phyloP scores from a whole-genome alignment of 192 early-diverging fungal genomes.

The Neocallimastix lanati region DNA sequence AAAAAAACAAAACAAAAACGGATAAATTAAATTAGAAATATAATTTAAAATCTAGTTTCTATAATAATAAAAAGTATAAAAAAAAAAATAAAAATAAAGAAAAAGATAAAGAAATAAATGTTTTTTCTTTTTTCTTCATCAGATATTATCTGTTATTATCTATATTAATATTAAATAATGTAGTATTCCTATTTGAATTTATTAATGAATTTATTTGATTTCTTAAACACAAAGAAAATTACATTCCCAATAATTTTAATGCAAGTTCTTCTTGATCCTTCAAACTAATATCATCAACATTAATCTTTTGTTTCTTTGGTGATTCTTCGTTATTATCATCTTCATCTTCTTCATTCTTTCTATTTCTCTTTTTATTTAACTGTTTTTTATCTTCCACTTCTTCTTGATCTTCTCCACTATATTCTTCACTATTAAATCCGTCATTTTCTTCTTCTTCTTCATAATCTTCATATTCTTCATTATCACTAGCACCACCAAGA shows the following conservation, averaged over 20 bases:
- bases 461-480: slow-evolving; percentile 4
- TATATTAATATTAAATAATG: too few species aligned
- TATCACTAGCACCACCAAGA: slow-evolving; percentile 1
- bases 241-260: slow-evolving; percentile 42
- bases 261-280: slow-evolving; percentile 42
- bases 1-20: too few species aligned
- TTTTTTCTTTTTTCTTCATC: too few species aligned
- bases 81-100: too few species aligned
- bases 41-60: too few species aligned
- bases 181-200: too few species aligned
- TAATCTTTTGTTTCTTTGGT: slow-evolving; percentile 2
- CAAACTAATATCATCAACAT: slow-evolving; percentile 7
- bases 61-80: too few species aligned
- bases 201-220: too few species aligned
- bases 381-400: background rate
- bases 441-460: slow-evolving; percentile 7
- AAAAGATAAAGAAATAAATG: too few species aligned
- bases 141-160: too few species aligned
- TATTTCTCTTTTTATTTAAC: slow-evolving; percentile 2
- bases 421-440: slow-evolving; percentile 7
- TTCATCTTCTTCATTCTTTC: slow-evolving; percentile 6
- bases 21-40: too few species aligned
- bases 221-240: too few species aligned
- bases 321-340: slow-evolving; percentile 2
- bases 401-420: background rate